Evolutionary conservation across 129 eudicot species (phyloP).

Genomic region (Flaveria robusta): DNA sequence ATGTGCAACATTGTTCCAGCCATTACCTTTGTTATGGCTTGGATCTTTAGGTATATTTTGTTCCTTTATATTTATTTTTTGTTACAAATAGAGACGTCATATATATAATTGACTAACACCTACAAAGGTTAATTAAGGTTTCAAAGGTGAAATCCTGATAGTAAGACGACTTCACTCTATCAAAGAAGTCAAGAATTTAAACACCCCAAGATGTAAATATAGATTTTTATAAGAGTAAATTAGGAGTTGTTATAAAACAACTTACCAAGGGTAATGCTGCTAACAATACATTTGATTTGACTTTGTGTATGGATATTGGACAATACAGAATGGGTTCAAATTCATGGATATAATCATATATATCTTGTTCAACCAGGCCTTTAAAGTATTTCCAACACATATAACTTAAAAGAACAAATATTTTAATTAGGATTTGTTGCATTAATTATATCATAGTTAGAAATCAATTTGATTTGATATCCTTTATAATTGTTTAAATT

Average conservation of each 20-base stretch:
- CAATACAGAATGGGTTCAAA: neutral
- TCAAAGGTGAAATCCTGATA: no score
- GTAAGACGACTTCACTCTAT: no score
- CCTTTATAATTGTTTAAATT: no score
- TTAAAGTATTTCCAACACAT: neutral
- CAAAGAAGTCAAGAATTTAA: no score
- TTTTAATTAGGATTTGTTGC: no score
- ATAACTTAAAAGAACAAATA: neutral
- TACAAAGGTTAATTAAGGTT: neutral
- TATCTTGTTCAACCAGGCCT: neutral
- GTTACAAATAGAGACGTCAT: neutral
- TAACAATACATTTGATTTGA: neutral
- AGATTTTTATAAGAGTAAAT: no score
- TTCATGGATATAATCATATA: neutral
- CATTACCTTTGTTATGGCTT: conserved; percentile 52
- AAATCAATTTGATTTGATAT: no score
- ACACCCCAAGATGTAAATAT: no score
- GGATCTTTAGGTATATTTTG: conserved; percentile 38
- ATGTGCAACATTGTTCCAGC: conserved; percentile 58
- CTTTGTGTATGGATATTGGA: neutral
- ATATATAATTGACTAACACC: neutral
- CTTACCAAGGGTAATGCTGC: neutral
- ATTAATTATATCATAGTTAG: no score
- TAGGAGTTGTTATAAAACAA: no score
- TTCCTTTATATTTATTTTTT: neutral